Evolutionary conservation across 2,329 filamentous ascomycete genomes (phyloP), one percentile per base, ranked within the genome.

Genomic region (Cryphonectria carpinicola): DNA sequence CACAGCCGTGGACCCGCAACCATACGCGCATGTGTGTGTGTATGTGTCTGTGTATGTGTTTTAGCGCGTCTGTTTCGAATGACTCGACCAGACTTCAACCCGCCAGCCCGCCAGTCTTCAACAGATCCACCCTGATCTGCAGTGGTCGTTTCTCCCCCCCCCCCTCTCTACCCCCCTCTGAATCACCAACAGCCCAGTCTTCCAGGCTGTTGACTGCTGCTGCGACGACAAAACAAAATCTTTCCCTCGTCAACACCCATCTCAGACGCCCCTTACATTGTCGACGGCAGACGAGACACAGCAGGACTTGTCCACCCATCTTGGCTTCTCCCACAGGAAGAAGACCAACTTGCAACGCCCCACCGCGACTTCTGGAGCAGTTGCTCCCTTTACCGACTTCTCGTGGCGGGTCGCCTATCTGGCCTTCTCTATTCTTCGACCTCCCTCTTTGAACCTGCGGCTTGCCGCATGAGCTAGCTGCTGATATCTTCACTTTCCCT

Each of bases 401-500:
- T 68, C 66, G 65, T 68, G 66, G 65, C 72, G 65, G 66, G 71
- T 69, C 68, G 68, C 66, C 66, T 61, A 67, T 67, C 64, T 71
- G 67, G 66, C 67, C 69, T 67, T 61, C 70, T 70, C 32, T 65
- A 49, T 65, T 62, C 22, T 66, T 54, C 56, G 37, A 46, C 64
- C 43, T 49, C 43, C 17, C 70, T 46, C 1, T 22, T 54, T 35
- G 63, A 56, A 65, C 52, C 68, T 65, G 68, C 68, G 62, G 68
- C 56, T 64, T 72, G 65, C 69, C 66, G 67, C 71, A 68, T 56
- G 63, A 52, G 39, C 37, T 62, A 39, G 46, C 75, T 77, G 74
- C 76, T 78, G 76, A 77, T 56, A 76, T 69, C 74, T 74, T 63
- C 54, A 54, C 66, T n/a, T 63, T 66, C 72, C 72, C 68, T 67